Base-by-base conservation (phyloP, 768 basidiomycete genomes). In the Serendipita vermifera region DNA sequence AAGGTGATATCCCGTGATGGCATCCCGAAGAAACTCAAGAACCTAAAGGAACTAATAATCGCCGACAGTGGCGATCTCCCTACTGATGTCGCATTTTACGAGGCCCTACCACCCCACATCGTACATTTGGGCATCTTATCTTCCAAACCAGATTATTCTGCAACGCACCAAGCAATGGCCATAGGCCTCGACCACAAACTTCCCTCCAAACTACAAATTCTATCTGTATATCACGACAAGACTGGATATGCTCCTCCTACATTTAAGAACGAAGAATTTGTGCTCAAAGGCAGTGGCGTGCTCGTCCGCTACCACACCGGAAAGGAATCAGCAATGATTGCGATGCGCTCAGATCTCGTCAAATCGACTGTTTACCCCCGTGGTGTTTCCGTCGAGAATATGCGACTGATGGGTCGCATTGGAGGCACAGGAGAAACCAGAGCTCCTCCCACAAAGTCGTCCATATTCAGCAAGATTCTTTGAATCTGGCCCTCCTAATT, bases 361-460 rank as follows among this genome's bases (percentile, higher is more conserved):
- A 4, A n/a, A 7, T 14, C 22, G 6, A 15, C 9, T 9, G 20
- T 15, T 7, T 51, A 17, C 27, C 46, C 46, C 27, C 46, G 46
- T 51, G 46, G 46, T 5, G 46, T 51, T 4, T 26, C 46, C n/a
- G 46, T 51, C 22, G 46, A 51, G 46, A 51, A 51, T 51, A 51
- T 51, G 46, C 46, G 46, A 9, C 3, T 41, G 39, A n/a, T n/a
- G n/a, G n/a, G n/a, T n/a, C n/a, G n/a, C n/a, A n/a, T n/a, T n/a
- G n/a, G n/a, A n/a, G n/a, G n/a, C n/a, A n/a, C n/a, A n/a, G n/a
- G n/a, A n/a, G n/a, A n/a, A n/a, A n/a, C n/a, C n/a, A n/a, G n/a
- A n/a, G n/a, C n/a, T n/a, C n/a, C n/a, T n/a, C n/a, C n/a, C n/a
- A n/a, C n/a, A n/a, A n/a, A n/a, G n/a, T n/a, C n/a, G n/a, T n/a